These are phyloP conservation scores for Leccinum angustisporum DNA, from an alignment of 1,284 basidiomycete species.

Conservation along the genomic window DNA sequence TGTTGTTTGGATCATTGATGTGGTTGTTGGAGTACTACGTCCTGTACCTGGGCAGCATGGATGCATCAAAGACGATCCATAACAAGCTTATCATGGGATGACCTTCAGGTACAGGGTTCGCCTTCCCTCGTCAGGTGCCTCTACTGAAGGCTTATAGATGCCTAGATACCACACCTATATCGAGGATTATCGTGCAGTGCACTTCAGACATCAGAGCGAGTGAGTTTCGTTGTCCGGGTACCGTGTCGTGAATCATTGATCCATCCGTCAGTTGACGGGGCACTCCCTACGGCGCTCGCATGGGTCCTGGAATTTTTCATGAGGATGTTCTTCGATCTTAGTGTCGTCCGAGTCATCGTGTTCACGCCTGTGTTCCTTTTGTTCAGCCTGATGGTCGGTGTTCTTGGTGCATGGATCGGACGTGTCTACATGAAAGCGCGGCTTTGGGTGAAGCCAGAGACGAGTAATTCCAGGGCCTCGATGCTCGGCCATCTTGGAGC, in stretches of 20 bases:
- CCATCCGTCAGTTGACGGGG: background rate
- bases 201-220: slow-evolving; percentile 5
- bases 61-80: background rate
- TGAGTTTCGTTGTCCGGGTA: background rate
- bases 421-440: slow-evolving; percentile 42
- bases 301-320: background rate
- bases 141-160: background rate
- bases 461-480: slow-evolving; percentile 45
- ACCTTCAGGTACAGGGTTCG: background rate
- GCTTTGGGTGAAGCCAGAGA: slow-evolving; percentile 46
- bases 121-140: background rate
- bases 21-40: background rate
- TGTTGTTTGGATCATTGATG: background rate
- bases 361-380: slow-evolving; percentile 4
- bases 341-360: background rate
- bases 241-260: background rate
- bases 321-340: slow-evolving; percentile 1
- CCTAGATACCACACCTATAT: background rate
- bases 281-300: background rate
- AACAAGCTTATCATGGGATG: background rate
- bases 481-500: slow-evolving; percentile 44
- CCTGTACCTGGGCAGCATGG: background rate
- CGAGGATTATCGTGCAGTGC: background rate
- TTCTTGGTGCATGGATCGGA: slow-evolving; percentile 47
- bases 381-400: slow-evolving; percentile 37